Evolutionary conservation across 306 rosid genomes (phyloP), one percentile per base, ranked within the genome.

Genomic region (Carpinus viminea): DNA sequence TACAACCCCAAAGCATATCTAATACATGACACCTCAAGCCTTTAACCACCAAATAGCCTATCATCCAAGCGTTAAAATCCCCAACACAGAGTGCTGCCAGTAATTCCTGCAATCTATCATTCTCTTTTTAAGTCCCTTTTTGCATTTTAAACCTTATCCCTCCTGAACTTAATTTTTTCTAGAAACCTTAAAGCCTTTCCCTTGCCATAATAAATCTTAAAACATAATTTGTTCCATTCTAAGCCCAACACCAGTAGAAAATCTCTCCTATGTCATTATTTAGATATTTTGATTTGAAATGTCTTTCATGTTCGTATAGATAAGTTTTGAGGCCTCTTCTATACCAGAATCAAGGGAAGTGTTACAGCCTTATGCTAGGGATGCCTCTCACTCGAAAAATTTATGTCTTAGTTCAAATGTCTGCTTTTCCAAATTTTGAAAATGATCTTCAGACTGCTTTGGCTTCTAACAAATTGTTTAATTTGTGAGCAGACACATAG

Each of bases 221-320:
- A 47, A 47, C 12, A 9, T 47, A 47, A 47, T 47, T 47, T 47
- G 12, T 47, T 9, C 18, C 34, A 9, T 57, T 21, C 65, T 54
- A 10, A 21, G 15, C 20, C 65, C 31, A 20, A 10, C 11, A 8
- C 51, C 9, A 47, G 51, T 13, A 47, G 11, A 24, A 47, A 47
- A 46, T 46, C 50, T 46, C 9, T 47, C 51, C 51, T 8, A 8
- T 47, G 51, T 47, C 51, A 47, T 47, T 47, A 47, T 47, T 47
- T 47, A 38, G 64, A 4, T 21, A 21, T 21, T 57, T 0, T 20
- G 64, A 12, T 20, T 57, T 12, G 15, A 57, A 1, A 12, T 20
- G 64, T 20, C 64, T 10, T 57, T 70, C 34, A 60, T 75, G 59
- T 79, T 79, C 73, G 28, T 26, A 69, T 51, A 79, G 61, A 66